Base-by-base conservation (phyloP, 352 stramenopile species). In the Pythium brachiatum region DNA sequence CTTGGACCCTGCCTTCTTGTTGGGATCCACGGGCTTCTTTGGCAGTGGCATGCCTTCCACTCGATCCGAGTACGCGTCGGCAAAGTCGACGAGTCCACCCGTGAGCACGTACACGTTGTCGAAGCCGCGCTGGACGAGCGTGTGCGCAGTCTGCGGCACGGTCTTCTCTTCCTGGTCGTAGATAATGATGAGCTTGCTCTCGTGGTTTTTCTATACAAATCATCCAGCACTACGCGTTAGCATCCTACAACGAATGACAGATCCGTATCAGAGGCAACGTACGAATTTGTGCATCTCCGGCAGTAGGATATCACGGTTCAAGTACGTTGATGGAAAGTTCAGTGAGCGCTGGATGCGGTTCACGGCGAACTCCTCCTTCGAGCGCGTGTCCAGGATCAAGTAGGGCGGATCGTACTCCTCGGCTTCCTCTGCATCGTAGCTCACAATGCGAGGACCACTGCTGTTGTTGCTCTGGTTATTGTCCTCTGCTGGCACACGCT, bases 31-130 rank as follows among this genome's bases (percentile, higher is more conserved):
- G 0, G 76, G 77, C 29, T 79, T 80, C 25, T 77, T 79, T n/a
- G 83, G 80, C 2, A 88, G 57, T 4, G 79, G 70, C 7, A 76
- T 66, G 18, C 83, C 83, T 58, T 92, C 83, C 20, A 92, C 79
- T 39, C 88, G 83, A 23, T 88, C 78, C 0, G 83, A 80, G 23
- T 71, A 86, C 44, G 76, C 61, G 21, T 89, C 80, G 0, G 83
- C 80, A 41, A 88, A 92, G 65, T 88, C 77, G 11, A 83, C 68
- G 1, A 92, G 52, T 0, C 82, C 83, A 5, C 83, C 81, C 0
- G 77, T 83, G 50, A 94, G 83, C 36, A 94, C 78, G 70, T 90
- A 92, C 31, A 94, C 72, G 69, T 94, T 94, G 74, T 92, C 81
- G 51, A 94, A 92, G 12, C 85, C 85, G 13, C 83, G 82, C 64